Evolutionary conservation across 345 rosid genomes (phyloP).

Genomic region (Laguncularia racemosa): DNA sequence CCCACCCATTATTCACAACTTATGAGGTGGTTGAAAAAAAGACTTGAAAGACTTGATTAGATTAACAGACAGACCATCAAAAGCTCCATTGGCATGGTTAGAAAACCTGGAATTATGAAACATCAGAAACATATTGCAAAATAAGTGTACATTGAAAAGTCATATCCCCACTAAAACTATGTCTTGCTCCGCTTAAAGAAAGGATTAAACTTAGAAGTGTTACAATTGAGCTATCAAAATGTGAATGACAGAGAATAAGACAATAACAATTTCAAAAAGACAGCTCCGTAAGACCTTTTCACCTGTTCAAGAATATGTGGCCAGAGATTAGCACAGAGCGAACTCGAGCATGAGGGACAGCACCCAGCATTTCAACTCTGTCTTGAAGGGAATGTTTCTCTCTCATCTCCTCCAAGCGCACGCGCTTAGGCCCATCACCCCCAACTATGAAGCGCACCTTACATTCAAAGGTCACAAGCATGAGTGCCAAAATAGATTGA

Average conservation of each 20-base stretch:
- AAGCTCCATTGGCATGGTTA: too few species aligned
- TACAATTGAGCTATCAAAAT: background rate
- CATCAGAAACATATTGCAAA: too few species aligned
- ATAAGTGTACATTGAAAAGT: too few species aligned
- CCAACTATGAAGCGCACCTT: conserved; percentile 91
- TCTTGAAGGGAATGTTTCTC: conserved; percentile 96
- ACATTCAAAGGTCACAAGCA: conserved; percentile 1
- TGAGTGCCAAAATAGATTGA: background rate
- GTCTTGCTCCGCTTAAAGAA: background rate
- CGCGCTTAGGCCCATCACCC: conserved; percentile 94
- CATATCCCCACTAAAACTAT: too few species aligned
- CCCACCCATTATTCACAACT: too few species aligned
- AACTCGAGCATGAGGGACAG: conserved; percentile 81
- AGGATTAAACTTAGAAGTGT: background rate
- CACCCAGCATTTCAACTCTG: conserved; percentile 91
- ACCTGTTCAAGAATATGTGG: conserved; percentile 85
- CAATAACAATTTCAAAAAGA: background rate
- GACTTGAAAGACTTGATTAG: too few species aligned
- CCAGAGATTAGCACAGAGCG: conserved; percentile 77
- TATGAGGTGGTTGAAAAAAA: too few species aligned
- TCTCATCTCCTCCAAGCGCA: conserved; percentile 91
- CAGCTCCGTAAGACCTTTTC: background rate
- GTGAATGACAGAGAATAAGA: background rate
- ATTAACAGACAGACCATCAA: too few species aligned
- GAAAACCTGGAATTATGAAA: too few species aligned